Conservation (phyloP, 2,329 filamentous ascomycete genomes). For the Colletotrichum sp. region DNA sequence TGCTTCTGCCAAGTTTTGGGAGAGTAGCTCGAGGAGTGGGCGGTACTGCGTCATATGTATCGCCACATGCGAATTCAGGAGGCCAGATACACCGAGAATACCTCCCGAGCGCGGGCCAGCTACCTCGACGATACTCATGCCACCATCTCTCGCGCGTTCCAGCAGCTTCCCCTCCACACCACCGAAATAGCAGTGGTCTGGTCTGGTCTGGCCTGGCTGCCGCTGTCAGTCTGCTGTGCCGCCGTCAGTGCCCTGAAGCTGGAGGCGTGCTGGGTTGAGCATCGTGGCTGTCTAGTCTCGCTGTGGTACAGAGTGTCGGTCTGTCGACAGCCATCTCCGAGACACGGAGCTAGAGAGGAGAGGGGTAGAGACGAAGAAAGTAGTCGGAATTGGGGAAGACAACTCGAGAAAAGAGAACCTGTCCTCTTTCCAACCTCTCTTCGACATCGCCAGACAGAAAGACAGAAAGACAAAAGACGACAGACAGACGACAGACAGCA, state of each 20-base stretch:
- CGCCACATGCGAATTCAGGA: fast-evolving
- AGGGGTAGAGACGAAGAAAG: neutral
- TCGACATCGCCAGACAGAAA: neutral
- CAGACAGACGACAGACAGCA: neutral
- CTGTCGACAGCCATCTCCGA: neutral
- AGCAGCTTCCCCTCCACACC: slow-evolving; percentile 2
- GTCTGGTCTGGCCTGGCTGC: neutral
- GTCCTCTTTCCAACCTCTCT: neutral
- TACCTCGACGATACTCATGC: neutral
- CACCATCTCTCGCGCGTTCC: neutral
- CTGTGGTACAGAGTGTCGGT: neutral
- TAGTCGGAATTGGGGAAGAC: neutral
- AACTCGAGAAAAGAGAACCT: neutral
- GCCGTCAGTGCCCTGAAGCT: neutral
- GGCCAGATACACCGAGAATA: slow-evolving; percentile 15
- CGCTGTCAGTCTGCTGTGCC: neutral
- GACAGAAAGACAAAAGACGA: neutral
- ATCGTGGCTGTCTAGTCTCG: neutral
- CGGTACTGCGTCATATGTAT: slow-evolving; percentile 10
- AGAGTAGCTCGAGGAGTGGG: neutral
- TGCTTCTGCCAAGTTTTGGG: neutral
- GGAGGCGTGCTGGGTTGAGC: neutral
- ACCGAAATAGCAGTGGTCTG: neutral
- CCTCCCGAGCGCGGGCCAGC: neutral
- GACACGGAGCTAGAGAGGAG: neutral